Evolutionary conservation across 225 moss, liverwort and hornwort species (phyloP).

Genomic region (Polytrichum commune): DNA sequence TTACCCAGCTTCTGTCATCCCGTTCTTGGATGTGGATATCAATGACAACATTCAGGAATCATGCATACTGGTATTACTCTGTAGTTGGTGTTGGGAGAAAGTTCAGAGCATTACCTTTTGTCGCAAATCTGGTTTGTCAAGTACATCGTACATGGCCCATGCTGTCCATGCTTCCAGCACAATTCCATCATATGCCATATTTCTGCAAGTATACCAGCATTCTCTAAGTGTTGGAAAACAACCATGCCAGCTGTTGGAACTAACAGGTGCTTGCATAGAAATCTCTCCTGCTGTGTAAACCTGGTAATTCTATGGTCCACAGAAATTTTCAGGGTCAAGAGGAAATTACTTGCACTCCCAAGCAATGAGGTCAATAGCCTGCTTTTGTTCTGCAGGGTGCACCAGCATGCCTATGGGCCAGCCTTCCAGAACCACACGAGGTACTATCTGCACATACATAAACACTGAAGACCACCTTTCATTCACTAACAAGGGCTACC

Average conservation of each 20-base stretch:
- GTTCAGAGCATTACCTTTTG: conserved; percentile 46
- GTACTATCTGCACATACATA: conserved; percentile 76
- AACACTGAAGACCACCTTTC: conserved; percentile 73
- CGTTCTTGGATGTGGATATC: background rate
- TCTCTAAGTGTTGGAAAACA: no score
- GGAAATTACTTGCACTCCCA: conserved; percentile 68
- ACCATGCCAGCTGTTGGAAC: no score
- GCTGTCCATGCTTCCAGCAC: conserved; percentile 91
- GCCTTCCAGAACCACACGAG: conserved; percentile 93
- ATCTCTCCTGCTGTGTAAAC: no score
- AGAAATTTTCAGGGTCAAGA: background rate
- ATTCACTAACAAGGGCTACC: conserved; percentile 24
- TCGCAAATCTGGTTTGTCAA: conserved; percentile 69
- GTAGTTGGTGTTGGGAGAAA: background rate
- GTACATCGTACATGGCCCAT: conserved; percentile 67
- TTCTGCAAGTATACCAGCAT: conserved; percentile 30
- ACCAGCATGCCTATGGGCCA: conserved; percentile 68
- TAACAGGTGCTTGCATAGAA: no score
- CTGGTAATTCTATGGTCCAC: no score
- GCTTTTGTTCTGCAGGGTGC: conserved; percentile 57
- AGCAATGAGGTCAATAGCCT: conserved; percentile 56
- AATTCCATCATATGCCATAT: conserved; percentile 81
- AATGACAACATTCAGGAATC: background rate
- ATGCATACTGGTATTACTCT: background rate
- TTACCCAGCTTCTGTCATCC: background rate